Evolutionary conservation across 2,329 filamentous ascomycete genomes (phyloP).

Genomic region (Talaromyces albobiverticillius): DNA sequence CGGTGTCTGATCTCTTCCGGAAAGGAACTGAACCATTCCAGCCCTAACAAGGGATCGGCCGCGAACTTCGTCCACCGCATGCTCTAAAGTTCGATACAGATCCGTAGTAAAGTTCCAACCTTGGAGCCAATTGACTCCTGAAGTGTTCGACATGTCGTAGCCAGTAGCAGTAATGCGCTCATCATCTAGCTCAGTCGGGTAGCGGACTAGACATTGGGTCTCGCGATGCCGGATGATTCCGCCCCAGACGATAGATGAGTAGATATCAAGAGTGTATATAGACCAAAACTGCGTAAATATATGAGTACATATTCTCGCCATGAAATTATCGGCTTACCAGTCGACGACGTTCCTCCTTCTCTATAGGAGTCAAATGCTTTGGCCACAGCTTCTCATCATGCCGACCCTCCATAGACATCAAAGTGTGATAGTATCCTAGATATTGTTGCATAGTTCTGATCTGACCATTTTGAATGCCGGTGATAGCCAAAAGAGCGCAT

Average conservation of each 20-base stretch:
- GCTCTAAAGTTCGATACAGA: conserved; percentile 56
- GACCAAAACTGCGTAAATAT: conserved; percentile 51
- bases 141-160: conserved; percentile 21
- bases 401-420: conserved; percentile 49
- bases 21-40: conserved; percentile 16
- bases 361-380: conserved; percentile 40
- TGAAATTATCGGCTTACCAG: conserved; percentile 38
- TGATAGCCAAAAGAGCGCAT: conserved; percentile 50
- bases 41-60: background rate
- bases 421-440: conserved; percentile 50
- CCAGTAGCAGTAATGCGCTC: conserved; percentile 39
- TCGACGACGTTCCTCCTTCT: conserved; percentile 49
- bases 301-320: too few relatives aligned
- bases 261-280: conserved; percentile 57
- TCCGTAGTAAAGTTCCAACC: conserved; percentile 60
- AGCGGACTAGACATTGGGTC: conserved; percentile 46
- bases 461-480: conserved; percentile 52
- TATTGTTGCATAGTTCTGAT: conserved; percentile 51
- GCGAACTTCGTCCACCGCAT: conserved; percentile 34
- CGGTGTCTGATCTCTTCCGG: conserved; percentile 15
- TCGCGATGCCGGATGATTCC: conserved; percentile 47
- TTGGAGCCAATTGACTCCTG: conserved; percentile 45
- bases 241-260: conserved; percentile 53
- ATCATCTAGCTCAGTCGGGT: conserved; percentile 49
- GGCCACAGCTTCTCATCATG: conserved; percentile 57